Evolutionary conservation across 768 basidiomycete genomes (phyloP).

Genomic region (Dioszegia aurantiaca): DNA sequence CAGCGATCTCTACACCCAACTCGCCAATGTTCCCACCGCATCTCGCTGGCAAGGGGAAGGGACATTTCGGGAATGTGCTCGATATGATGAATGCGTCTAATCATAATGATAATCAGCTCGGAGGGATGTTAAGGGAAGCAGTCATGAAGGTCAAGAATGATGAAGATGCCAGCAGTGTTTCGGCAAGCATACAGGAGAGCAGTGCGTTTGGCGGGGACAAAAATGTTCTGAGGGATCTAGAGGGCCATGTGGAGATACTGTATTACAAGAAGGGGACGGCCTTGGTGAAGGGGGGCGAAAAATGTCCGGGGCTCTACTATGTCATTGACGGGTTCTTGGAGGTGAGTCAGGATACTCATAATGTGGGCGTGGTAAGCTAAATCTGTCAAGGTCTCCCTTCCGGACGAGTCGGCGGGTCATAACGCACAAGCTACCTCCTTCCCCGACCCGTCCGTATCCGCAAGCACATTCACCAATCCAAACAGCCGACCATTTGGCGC

Average conservation of each 20-base stretch:
- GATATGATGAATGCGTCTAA: slow-evolving; percentile 49
- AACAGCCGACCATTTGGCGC: slow-evolving; percentile 33
- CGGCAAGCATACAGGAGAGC: slow-evolving; percentile 41
- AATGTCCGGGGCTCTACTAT: slow-evolving; percentile 87
- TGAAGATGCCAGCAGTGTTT: slow-evolving; percentile 39
- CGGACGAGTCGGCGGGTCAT: not conserved
- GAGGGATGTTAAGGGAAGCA: slow-evolving; percentile 45
- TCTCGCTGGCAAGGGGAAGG: not conserved
- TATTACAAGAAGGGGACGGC: slow-evolving; percentile 84
- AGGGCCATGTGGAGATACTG: slow-evolving; percentile 94
- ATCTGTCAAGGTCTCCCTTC: slow-evolving; percentile 2
- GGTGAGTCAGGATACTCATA: slow-evolving; percentile 54
- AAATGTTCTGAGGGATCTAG: slow-evolving; percentile 71
- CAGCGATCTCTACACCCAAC: slow-evolving; percentile 50
- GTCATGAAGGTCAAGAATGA: slow-evolving; percentile 30
- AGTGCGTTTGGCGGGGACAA: slow-evolving; percentile 20
- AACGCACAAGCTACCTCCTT: not conserved
- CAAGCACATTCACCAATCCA: too few species aligned
- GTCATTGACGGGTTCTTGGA: slow-evolving; percentile 96
- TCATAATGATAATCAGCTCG: slow-evolving; percentile 36
- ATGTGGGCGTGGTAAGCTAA: not conserved
- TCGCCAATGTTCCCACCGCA: slow-evolving; percentile 46
- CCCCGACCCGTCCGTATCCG: not conserved
- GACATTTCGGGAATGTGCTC: slow-evolving; percentile 46
- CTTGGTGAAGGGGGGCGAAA: slow-evolving; percentile 83